Evolutionary conservation across 306 rosid species (phyloP), one percentile per base, ranked within the genome.

Genomic region (Bauhinia variegata): DNA sequence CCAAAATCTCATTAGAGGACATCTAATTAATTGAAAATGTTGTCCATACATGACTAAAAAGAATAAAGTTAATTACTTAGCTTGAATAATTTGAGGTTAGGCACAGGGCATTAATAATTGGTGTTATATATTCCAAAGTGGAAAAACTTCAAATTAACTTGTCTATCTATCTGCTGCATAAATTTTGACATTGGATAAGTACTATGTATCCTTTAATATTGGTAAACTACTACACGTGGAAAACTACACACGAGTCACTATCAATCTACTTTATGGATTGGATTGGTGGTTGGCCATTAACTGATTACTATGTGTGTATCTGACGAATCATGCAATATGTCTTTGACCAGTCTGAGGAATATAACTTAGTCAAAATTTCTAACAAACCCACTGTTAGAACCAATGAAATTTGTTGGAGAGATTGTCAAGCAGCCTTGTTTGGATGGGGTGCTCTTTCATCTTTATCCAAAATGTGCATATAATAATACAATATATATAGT

Each of bases 181-280:
- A n/a, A n/a, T n/a, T n/a, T n/a, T n/a, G n/a, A n/a, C n/a, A n/a
- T n/a, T n/a, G n/a, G n/a, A n/a, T n/a, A n/a, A n/a, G n/a, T n/a
- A n/a, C n/a, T n/a, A n/a, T n/a, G n/a, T n/a, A n/a, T n/a, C n/a
- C n/a, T n/a, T n/a, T 78, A 5, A 18, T 60, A 53, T 75, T 71
- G 87, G 84, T 78, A 42, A 75, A n/a, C n/a, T n/a, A 71, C 65
- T 57, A 75, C 84, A 78, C 87, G 81, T 68, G 84, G 81, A 82
- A 78, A 78, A 75, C 56, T 78, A 62, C 65, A n/a, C n/a, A 16
- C 3, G 46, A 23, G 77, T 82, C 87, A 63, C 64, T 43, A 46
- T 78, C 84, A 58, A 32, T n/a, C n/a, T 54, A 67, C 70, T 65
- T 58, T 71, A 62, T n/a, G n/a, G n/a, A n/a, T n/a, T n/a, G n/a